Evolutionary conservation across 2,329 filamentous ascomycete genomes (phyloP).

Genomic region (Fusarium nodosum): DNA sequence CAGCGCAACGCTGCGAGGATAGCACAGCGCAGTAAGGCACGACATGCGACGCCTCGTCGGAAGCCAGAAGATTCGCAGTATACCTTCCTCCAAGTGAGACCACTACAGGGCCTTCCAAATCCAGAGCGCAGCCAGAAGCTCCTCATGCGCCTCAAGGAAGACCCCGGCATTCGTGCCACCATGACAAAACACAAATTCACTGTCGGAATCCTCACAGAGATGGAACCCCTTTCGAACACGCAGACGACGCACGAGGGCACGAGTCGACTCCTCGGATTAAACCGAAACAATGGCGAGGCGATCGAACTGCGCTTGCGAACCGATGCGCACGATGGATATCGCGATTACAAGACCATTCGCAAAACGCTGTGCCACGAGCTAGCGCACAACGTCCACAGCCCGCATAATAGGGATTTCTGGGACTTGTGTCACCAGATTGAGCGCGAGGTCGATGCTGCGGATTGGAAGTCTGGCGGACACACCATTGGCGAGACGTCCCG

Average conservation of each 20-base stretch:
- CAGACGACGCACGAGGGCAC: conserved; percentile 75
- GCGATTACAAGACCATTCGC: conserved; percentile 91
- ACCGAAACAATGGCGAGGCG: conserved; percentile 87
- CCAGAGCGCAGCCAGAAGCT: conserved; percentile 78
- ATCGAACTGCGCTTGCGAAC: conserved; percentile 94
- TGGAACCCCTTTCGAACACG: conserved; percentile 90
- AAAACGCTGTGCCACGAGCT: conserved; percentile 96
- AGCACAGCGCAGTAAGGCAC: conserved; percentile 51
- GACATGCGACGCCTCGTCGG: conserved; percentile 28
- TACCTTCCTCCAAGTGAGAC: conserved; percentile 83
- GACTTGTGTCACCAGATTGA: conserved; percentile 89
- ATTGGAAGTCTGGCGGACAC: conserved; percentile 81
- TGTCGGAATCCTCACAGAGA: conserved; percentile 90
- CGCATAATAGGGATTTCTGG: conserved; percentile 92
- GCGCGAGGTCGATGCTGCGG: conserved; percentile 82
- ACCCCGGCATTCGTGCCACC: conserved; percentile 84
- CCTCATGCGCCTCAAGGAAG: conserved; percentile 80
- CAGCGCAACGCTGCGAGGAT: conserved; percentile 61
- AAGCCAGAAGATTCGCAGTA: conserved; percentile 73
- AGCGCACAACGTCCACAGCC: conserved; percentile 88
- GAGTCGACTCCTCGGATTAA: conserved; percentile 85
- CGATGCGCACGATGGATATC: conserved; percentile 92
- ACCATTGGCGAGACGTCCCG: conserved; percentile 74
- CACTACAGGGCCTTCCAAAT: conserved; percentile 82
- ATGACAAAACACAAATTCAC: conserved; percentile 90